These are phyloP conservation scores for Limonium bicolor DNA, from an alignment of 148 eudicot species.

Conservation along the genomic window DNA sequence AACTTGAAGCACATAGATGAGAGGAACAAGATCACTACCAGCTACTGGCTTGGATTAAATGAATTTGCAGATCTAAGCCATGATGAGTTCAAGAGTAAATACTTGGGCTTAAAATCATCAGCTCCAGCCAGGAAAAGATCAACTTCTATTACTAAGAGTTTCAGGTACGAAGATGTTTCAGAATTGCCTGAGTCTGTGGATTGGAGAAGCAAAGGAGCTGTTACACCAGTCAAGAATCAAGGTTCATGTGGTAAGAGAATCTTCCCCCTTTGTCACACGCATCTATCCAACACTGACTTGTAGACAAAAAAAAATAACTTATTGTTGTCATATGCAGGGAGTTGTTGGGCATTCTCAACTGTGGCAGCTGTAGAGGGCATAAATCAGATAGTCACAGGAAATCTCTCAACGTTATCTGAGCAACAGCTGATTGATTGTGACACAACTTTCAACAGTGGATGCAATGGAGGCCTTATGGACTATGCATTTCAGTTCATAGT, in stretches of 20 bases:
- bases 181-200: conserved; percentile 32
- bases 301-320: background rate
- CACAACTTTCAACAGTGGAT: conserved; percentile 25
- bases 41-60: conserved; percentile 40
- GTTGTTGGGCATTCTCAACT: conserved; percentile 66
- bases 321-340: conserved; percentile 17
- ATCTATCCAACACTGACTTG: background rate
- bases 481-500: conserved; percentile 34
- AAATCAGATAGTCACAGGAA: conserved; percentile 46
- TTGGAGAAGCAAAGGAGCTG: conserved; percentile 59
- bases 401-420: conserved; percentile 36
- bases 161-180: conserved; percentile 10
- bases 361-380: conserved; percentile 55
- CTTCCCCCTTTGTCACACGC: background rate
- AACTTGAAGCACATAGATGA: conserved; percentile 40
- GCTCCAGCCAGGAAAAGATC: conserved; percentile 5
- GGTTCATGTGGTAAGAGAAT: conserved; percentile 37
- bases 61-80: conserved; percentile 43
- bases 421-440: conserved; percentile 56
- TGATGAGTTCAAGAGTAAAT: conserved; percentile 35
- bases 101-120: conserved; percentile 18
- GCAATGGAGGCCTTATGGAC: conserved; percentile 54
- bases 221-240: conserved; percentile 41
- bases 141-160: conserved; percentile 13
- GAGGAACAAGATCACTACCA: conserved; percentile 19